Evolutionary conservation across 192 early-diverging fungal species (phyloP).

Genomic region (Phlyctochytrium planicorne): DNA sequence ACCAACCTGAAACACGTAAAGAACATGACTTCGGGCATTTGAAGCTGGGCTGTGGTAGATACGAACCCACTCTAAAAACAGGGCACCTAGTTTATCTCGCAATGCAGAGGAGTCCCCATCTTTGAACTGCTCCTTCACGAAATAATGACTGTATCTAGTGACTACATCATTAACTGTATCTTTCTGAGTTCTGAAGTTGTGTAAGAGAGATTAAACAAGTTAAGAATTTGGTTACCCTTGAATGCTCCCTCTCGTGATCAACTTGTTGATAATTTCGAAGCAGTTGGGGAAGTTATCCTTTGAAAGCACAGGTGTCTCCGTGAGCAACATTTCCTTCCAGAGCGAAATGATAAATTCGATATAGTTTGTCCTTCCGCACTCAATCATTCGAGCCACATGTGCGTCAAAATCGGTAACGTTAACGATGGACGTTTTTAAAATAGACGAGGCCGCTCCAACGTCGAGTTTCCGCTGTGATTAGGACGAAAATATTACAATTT

Average conservation of each 20-base stretch:
- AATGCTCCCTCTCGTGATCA: too few species aligned
- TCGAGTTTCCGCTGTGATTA: constrained; percentile 76
- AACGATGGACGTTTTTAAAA: constrained; percentile 80
- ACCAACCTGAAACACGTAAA: constrained; percentile 61
- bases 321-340: constrained; percentile 67
- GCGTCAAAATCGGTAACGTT: constrained; percentile 80
- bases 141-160: background rate
- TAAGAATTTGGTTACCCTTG: too few species aligned
- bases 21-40: constrained; percentile 64
- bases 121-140: too few species aligned
- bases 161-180: too few species aligned
- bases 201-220: too few species aligned
- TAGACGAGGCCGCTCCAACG: constrained; percentile 75
- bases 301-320: constrained; percentile 48
- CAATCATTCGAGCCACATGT: constrained; percentile 83
- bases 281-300: constrained; percentile 58
- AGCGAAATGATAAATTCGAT: constrained; percentile 78
- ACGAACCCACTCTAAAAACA: constrained; percentile 85
- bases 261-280: constrained; percentile 69
- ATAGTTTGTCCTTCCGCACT: constrained; percentile 65
- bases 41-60: constrained; percentile 70
- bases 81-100: constrained; percentile 58
- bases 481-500: constrained; percentile 9
- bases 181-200: too few species aligned
- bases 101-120: constrained; percentile 54